A percentile compares a stretch with the other conserved stretches of the same genome.
Evolutionary conservation across 192 early-diverging fungal genomes (phyloP).

Genomic region (Umbelopsis vinacea): DNA sequence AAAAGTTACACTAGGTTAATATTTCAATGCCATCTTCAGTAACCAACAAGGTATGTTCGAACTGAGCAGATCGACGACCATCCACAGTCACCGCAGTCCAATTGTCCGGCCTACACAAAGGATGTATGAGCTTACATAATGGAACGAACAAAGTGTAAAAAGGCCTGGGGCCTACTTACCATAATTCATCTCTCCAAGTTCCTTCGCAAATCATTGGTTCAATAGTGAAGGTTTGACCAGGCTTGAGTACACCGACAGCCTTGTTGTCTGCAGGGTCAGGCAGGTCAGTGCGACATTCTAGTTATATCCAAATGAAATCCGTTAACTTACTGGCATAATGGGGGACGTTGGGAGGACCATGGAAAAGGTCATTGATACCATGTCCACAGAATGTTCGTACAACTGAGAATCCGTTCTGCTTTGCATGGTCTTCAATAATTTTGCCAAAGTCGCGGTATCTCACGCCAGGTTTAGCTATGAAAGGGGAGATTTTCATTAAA

Average conservation of each 20-base stretch:
- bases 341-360: conserved; percentile 88
- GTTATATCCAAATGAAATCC: background rate
- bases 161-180: conserved; percentile 30
- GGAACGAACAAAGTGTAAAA: background rate
- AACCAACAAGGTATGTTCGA: conserved; percentile 94
- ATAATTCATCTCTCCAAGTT: conserved; percentile 66
- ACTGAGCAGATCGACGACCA: conserved; percentile 95
- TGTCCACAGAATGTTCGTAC: conserved; percentile 94
- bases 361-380: conserved; percentile 88
- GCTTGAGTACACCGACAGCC: conserved; percentile 94
- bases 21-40: conserved; percentile 93
- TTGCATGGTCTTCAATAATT: conserved; percentile 87
- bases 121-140: conserved; percentile 12
- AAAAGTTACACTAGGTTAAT: conserved; percentile 47
- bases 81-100: conserved; percentile 93
- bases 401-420: conserved; percentile 85
- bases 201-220: conserved; percentile 99
- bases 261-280: conserved; percentile 69
- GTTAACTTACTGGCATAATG: conserved; percentile 80
- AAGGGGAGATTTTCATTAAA: background rate
- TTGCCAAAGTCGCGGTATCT: conserved; percentile 93
- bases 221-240: conserved; percentile 96
- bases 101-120: conserved; percentile 59
- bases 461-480: conserved; percentile 84
- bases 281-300: background rate